Base-by-base conservation (phyloP, 228 moss, liverwort and hornwort genomes). In the Sphagnum magellanicum region DNA sequence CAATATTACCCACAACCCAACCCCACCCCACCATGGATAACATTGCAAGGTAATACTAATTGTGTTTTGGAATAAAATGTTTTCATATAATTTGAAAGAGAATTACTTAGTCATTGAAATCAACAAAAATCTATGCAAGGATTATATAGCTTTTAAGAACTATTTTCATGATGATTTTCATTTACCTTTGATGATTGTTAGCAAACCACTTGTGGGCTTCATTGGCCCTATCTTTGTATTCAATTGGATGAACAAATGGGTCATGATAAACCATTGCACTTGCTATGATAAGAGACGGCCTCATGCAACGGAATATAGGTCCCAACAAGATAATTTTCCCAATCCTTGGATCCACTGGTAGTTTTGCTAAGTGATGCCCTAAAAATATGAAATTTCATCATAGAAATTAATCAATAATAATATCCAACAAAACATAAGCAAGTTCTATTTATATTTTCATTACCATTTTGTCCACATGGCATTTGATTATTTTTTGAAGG, bases 271-370 rank as follows among this genome's bases (percentile, higher is more conserved):
- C 81, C 74, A 96, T 60, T 59, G 77, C 7, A 47, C 76, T 63
- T 4, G 95, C 91, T 32, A 96, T 87, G 11, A 86, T 91, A 16
- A 96, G 79, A 16, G 89, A 77, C 49, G 91, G 89, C 66, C 81
- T 80, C 59, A 91, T 73, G 58, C 95, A 96, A 68, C 86, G 89
- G 70, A 96, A 92, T 50, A 96, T 71, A 10, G 88, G 77, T 48
- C 91, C 92, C 78, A 91, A 77, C 63, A 92, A 70, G 11, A 96
- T 72, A 71, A 96, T 84, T 67, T 92, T 96, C 2, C 95, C 95
- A 66, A 96, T 76, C 81, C 91, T 91, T 7, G 91, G 91, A 71
- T 92, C 81, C 4, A 96, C 57, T 0, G 89, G 92, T 61, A 92
- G 63, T 48, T 71, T 70, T 49, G 88, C 88, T 53, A 96, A 75